Conservation (phyloP, 1,284 basidiomycete species). For the Ganoderma meredithae region DNA sequence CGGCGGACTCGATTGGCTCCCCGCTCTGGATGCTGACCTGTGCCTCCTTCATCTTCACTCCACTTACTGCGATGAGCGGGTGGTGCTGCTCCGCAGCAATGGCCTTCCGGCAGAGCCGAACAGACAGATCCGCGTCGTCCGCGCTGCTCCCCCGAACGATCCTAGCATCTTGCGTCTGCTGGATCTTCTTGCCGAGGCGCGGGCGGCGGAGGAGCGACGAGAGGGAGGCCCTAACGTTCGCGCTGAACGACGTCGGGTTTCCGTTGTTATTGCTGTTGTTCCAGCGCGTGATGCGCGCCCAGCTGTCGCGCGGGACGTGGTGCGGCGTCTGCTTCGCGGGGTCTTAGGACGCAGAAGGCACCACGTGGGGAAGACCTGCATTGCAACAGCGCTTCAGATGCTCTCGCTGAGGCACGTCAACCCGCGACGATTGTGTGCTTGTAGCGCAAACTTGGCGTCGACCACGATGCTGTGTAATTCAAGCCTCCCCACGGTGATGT, state of each 20-base stretch:
- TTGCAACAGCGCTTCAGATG: conserved; percentile 56
- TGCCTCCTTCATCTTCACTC: conserved; percentile 37
- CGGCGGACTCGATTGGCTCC: conserved; percentile 46
- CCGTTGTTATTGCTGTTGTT: conserved; percentile 41
- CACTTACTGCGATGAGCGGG: conserved; percentile 41
- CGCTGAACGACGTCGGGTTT: conserved; percentile 53
- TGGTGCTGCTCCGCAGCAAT: conserved; percentile 50
- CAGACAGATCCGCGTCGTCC: conserved; percentile 49
- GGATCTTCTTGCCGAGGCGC: conserved; percentile 41
- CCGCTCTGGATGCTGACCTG: conserved; percentile 43
- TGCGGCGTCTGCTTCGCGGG: conserved; percentile 38
- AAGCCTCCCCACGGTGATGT: too few species aligned
- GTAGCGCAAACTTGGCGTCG: too few species aligned
- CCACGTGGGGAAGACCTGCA: conserved; percentile 64
- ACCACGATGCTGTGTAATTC: too few species aligned
- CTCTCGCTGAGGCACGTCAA: conserved; percentile 64
- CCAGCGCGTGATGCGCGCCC: conserved; percentile 65
- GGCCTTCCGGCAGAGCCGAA: conserved; percentile 44
- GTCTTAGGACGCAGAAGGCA: conserved; percentile 56
- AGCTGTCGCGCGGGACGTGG: conserved; percentile 49
- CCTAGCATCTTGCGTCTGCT: conserved; percentile 41
- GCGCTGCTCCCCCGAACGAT: conserved; percentile 48
- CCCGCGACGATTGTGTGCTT: conserved; percentile 38
- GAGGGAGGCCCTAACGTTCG: conserved; percentile 49
- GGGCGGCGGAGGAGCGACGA: conserved; percentile 48